Evolutionary conservation across 768 basidiomycete genomes (phyloP), one percentile per base, ranked within the genome.

Genomic region (Trametes punicea): DNA sequence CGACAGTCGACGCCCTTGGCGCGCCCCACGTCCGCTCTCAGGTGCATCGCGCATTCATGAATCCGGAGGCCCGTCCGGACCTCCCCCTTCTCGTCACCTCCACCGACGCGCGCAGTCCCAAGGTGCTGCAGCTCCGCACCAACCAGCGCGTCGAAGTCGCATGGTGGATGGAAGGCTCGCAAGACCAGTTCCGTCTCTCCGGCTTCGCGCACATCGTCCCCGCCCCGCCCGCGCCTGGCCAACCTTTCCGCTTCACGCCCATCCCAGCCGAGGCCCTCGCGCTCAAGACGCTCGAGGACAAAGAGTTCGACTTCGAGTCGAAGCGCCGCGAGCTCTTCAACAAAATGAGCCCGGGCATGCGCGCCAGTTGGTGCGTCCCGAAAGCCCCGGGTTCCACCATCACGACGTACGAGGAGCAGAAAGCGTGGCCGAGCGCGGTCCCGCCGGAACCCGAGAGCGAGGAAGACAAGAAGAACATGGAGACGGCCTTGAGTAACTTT

Each of bases 71-170:
- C 20, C 60, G 67, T 16, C 79, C 81, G 1, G 61, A 73, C 25
- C 73, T 81, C 3, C 86, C 88, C 0, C 73, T 93, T 5, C 67
- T 93, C 59, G 63, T 91, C 40, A 74, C 78, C 45, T 81, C 85
- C 11, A 90, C 90, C 44, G 90, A 92, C 71, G 67, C 85, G 42
- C 86, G 91, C 23, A 77, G 83, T 2, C 82, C 83, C 20, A 93
- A 93, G 63, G 77, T 81, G 30, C 44, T 69, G 1, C 84, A 91
- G 61, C 71, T 91, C 44, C 72, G 71, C 21, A 64, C 73, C 33
- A 75, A 74, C 53, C 65, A 76, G 9, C 67, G 74, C 39, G 79
- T 85, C 57, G 86, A 93, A 67, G 61, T 86, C 39, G 81, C 77
- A 10, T 93, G 87, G 84, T 94, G 90, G 88, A 78, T 85, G 49